Evolutionary conservation across 1,284 basidiomycete species (phyloP).

Genomic region (Ceratobasidium sp.): DNA sequence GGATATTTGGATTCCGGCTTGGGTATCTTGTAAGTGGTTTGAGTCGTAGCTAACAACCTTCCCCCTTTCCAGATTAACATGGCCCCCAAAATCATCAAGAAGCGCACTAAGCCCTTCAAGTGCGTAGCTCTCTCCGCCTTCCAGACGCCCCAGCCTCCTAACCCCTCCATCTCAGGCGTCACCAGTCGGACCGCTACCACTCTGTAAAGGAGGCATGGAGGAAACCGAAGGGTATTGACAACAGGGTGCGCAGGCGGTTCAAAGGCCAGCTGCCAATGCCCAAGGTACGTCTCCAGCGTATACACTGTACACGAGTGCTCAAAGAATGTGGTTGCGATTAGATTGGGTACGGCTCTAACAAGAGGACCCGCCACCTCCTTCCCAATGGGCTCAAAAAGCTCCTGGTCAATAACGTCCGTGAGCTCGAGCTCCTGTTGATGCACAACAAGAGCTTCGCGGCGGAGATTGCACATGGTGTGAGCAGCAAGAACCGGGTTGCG

Average conservation of each 20-base stretch:
- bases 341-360: slow-evolving; percentile 88
- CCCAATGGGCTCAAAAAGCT: slow-evolving; percentile 95
- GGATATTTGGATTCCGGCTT: neutral
- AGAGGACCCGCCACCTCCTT: slow-evolving; percentile 92
- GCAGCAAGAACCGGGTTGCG: slow-evolving; percentile 91
- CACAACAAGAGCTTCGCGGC: slow-evolving; percentile 98
- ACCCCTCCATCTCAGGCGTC: slow-evolving; percentile 68
- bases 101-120: slow-evolving; percentile 96
- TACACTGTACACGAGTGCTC: slow-evolving; percentile 1
- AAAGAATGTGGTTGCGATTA: slow-evolving; percentile 42
- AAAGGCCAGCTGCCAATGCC: slow-evolving; percentile 96
- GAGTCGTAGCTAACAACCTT: neutral
- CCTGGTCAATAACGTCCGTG: slow-evolving; percentile 88
- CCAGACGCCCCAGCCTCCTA: slow-evolving; percentile 44
- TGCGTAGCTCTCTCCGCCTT: slow-evolving; percentile 54
- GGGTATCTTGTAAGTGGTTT: neutral
- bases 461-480: slow-evolving; percentile 97
- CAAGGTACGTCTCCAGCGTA: slow-evolving; percentile 65
- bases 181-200: slow-evolving; percentile 96
- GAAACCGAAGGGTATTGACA: slow-evolving; percentile 97
- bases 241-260: slow-evolving; percentile 93
- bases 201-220: slow-evolving; percentile 96
- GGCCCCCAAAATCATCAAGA: slow-evolving; percentile 92
- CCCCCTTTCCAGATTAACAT: slow-evolving; percentile 54
- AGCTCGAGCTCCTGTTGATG: slow-evolving; percentile 94